Conservation (phyloP, 176 grass and related monocot genomes). For the Rhipidocladum racemiflorum region DNA sequence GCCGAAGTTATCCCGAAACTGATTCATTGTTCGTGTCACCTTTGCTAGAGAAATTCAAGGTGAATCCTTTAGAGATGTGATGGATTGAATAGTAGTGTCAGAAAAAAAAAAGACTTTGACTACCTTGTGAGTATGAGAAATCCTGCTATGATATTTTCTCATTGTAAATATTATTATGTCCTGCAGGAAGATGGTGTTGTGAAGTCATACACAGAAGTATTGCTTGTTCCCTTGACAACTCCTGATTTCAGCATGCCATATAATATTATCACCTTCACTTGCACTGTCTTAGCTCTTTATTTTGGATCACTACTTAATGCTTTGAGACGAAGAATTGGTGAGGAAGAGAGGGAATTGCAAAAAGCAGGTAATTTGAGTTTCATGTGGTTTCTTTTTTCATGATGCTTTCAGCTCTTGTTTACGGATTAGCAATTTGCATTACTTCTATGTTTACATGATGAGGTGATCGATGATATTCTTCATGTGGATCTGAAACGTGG, state of each 20-base stretch:
- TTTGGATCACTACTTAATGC: constrained; percentile 91
- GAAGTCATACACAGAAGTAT: constrained; percentile 87
- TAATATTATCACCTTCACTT: constrained; percentile 99
- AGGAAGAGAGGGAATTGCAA: constrained; percentile 76
- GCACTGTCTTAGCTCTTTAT: constrained; percentile 92
- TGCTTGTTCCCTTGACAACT: constrained; percentile 95
- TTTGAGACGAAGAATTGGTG: constrained; percentile 71
- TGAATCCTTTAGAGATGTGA: constrained; percentile 27
- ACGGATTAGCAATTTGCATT: background rate
- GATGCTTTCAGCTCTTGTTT: background rate
- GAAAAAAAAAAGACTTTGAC: background rate
- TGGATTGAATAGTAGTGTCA: constrained; percentile 1
- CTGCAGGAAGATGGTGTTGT: constrained; percentile 73
- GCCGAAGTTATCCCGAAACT: constrained; percentile 57
- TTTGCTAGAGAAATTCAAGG: constrained; percentile 71
- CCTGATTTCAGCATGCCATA: constrained; percentile 99
- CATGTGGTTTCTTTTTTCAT: constrained; percentile 3
- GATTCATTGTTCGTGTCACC: constrained; percentile 44
- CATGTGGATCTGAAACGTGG: background rate
- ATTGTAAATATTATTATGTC: constrained; percentile 10
- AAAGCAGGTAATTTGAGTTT: constrained; percentile 51
- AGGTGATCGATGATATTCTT: background rate
- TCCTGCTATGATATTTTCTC: constrained; percentile 14
- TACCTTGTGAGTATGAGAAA: background rate
- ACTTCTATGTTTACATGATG: background rate